Conservation (phyloP, 2,329 filamentous ascomycete species). For the Fusarium concolor region DNA sequence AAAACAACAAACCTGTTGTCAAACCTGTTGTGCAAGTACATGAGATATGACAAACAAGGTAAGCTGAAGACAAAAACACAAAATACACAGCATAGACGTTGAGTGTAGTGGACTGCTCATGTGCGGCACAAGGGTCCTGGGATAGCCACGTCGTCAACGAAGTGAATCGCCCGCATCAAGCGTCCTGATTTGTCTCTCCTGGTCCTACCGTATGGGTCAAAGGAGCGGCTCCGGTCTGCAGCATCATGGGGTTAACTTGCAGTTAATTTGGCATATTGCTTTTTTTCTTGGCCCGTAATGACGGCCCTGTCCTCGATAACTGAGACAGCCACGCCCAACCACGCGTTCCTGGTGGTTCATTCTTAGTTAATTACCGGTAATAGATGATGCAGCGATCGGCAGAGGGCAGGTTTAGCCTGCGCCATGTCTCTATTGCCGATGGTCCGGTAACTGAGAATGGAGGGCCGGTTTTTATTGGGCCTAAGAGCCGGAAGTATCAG, state of each 20-base stretch:
- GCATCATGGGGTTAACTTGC: background rate
- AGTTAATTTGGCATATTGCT: background rate
- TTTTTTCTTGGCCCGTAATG: background rate
- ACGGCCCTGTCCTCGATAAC: background rate
- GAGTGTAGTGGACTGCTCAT: background rate
- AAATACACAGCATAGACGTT: background rate
- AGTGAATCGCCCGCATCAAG: background rate
- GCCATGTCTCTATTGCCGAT: slow-evolving; percentile 11
- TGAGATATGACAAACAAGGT: background rate
- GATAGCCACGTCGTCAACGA: slow-evolving; percentile 34
- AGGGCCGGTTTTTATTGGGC: background rate
- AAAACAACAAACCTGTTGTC: background rate
- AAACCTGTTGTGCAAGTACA: background rate
- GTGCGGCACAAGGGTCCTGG: background rate
- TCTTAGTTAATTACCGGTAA: background rate
- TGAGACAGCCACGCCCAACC: background rate
- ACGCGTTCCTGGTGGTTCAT: slow-evolving; percentile 4
- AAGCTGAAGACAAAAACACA: background rate
- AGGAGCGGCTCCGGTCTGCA: background rate
- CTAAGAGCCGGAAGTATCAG: background rate
- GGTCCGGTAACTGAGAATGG: background rate
- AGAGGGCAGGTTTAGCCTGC: background rate
- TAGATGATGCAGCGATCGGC: slow-evolving; percentile 11
- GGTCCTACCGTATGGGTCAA: background rate
- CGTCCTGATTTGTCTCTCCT: background rate